Base-by-base conservation (phyloP, 768 basidiomycete genomes). In the Termitomyces sp. region DNA sequence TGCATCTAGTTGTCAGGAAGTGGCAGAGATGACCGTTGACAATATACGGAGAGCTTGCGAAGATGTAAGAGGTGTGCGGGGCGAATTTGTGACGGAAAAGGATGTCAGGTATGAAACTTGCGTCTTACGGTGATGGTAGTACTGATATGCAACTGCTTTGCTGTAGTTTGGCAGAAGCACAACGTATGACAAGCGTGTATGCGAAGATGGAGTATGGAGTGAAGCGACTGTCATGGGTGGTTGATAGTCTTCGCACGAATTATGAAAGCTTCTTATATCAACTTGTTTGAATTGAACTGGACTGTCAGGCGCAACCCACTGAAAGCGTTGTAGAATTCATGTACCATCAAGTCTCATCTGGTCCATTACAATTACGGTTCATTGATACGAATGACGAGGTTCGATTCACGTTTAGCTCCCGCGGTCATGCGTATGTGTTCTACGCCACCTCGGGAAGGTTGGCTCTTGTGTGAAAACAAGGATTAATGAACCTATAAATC, bases 141-240 rank as follows among this genome's bases (percentile, higher is more conserved):
- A 37, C 37, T 56, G 18, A 55, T 65, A 50, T 56, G 53, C 24
- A 48, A n/a, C 28, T 55, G 39, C 57, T 58, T 49, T 56, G 6
- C 10, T 31, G 34, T 62, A 94, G 92, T 64, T 69, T 94, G 63
- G 79, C 81, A 7, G 92, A 97, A 63, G 95, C 95, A 2, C 86
- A 88, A 68, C 80, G 83, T 54, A 86, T 87, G 77, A 97, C 92
- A 3, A 90, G 86, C 60, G 77, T 95, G 62, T 90, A 92, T 69
- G 84, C 93, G 15, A 93, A 94, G 74, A 88, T 96, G 84, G 94
- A 97, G 67, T 93, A 96, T 69, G 92, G 91, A 0, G 79, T 97
- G 51, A 98, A 95, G 78, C 78, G 93, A 61, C 73, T 96, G 68
- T 72, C 96, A 58, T 96, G 94, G 94, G 71, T 96, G 49, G 87